Evolutionary conservation across 2,329 filamentous ascomycete genomes (phyloP), one percentile per base, ranked within the genome.

Genomic region (Claviceps sp.): DNA sequence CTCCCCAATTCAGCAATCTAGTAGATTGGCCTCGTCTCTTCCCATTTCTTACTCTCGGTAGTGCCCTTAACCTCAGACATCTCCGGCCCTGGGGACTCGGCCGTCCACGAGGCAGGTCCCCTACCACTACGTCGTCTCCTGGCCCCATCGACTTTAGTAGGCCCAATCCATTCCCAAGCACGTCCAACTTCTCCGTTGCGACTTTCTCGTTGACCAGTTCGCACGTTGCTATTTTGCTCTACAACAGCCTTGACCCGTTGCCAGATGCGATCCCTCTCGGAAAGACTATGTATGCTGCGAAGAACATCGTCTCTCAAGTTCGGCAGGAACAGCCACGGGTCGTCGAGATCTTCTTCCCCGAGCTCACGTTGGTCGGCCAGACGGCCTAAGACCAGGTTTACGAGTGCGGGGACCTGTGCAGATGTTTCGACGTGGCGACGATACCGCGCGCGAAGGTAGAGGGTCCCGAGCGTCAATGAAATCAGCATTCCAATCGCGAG

Each of bases 221-320:
- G 79, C 16, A 98, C 85, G 62, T 98, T 98, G 54, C 87, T 86
- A 66, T 98, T 98, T 66, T 83, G 83, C 68, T 98, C 93, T 1
- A 98, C 90, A 50, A 97, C 85, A 49, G 75, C 79, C 58, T 82
- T 79, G 20, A 98, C 93, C 48, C 81, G 80, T 56, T 82, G 77
- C 93, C 94, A 98, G 49, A 98, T 73, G 52, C 80, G 79, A 62
- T 93, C 85, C 39, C 93, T 78, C 59, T 89, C 80, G 8, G 76
- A 75, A 20, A 90, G 76, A 3, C 79, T 84, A 65, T 96, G 88
- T 55, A 95, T 83, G 29, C 85, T 80, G 20, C 91, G 77, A 40
- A 98, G 74, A 3, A 98, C 84, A 62, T 97, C 91, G 62, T 98
- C 93, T 54, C 93, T 78, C 50, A 98, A 72, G 64, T 97, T 93